phyloP scores from a whole-genome alignment of 305 asterid species.

The Rubia tinctorum region DNA sequence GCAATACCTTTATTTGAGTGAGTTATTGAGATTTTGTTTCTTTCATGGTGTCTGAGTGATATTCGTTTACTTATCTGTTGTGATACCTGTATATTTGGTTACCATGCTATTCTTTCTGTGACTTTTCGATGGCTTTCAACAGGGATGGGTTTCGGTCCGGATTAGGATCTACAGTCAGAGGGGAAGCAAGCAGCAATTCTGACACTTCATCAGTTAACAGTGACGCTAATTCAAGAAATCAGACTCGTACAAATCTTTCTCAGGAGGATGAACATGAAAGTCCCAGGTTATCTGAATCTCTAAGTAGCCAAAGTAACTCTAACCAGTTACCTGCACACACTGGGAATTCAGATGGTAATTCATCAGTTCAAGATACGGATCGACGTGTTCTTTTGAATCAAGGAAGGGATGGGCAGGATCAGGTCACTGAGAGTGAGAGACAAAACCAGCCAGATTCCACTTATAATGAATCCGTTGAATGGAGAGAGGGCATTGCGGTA shows the following conservation, averaged over 20 bases:
- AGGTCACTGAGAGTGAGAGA: slow-evolving; percentile 42
- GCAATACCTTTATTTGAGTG: background rate
- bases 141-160: slow-evolving; percentile 89
- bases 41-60: background rate
- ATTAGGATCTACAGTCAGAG: slow-evolving; percentile 59
- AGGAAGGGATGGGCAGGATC: slow-evolving; percentile 46
- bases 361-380: slow-evolving; percentile 35
- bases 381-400: slow-evolving; percentile 37
- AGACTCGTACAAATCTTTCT: slow-evolving; percentile 36
- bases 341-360: slow-evolving; percentile 34
- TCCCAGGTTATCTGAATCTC: slow-evolving; percentile 29
- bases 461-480: slow-evolving; percentile 36
- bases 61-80: background rate
- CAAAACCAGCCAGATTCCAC: slow-evolving; percentile 32
- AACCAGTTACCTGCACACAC: slow-evolving; percentile 37
- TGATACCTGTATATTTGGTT: background rate
- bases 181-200: slow-evolving; percentile 65
- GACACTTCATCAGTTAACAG: slow-evolving; percentile 40
- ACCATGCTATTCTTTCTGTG: background rate
- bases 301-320: slow-evolving; percentile 32
- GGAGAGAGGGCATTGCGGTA: slow-evolving; percentile 41
- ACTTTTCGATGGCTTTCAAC: slow-evolving; percentile 16
- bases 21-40: background rate
- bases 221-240: slow-evolving; percentile 43
- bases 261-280: slow-evolving; percentile 55